A percentile compares a stretch with the other conserved stretches of the same genome.
Conservation (phyloP, 208 protist species). For the Jaenimonas drosophilae region DNA sequence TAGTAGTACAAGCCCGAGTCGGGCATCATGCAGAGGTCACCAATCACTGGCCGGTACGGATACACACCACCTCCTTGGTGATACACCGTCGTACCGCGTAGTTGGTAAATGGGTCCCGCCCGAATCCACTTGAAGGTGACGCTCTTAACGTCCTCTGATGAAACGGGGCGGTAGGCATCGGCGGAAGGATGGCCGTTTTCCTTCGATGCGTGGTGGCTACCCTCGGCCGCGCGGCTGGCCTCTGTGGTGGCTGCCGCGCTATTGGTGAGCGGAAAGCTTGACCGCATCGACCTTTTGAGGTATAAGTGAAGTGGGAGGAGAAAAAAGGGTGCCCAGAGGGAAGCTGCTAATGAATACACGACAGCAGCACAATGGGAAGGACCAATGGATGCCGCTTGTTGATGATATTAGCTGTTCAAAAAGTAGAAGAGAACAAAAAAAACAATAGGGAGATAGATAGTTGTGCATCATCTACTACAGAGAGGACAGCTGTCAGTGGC, state of each 20-base stretch:
- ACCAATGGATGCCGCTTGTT: background rate
- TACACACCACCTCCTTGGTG: slow-evolving; percentile 45
- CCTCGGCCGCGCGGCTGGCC: background rate
- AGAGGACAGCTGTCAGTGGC: too few relatives aligned
- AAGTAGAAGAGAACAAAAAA: background rate
- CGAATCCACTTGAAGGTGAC: slow-evolving; percentile 59
- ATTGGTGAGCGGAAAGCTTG: background rate
- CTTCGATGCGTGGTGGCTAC: background rate
- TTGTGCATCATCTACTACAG: background rate
- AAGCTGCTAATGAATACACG: too few relatives aligned
- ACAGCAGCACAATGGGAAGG: background rate
- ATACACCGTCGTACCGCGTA: slow-evolving; percentile 25
- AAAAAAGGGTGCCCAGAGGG: too few relatives aligned
- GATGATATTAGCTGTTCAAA: background rate
- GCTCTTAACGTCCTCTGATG: slow-evolving; percentile 14
- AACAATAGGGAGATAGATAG: background rate
- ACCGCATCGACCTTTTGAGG: background rate
- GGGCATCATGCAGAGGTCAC: slow-evolving; percentile 37
- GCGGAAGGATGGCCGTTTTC: background rate
- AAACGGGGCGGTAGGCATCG: slow-evolving; percentile 23
- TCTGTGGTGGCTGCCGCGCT: too few relatives aligned
- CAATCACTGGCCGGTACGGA: slow-evolving; percentile 56
- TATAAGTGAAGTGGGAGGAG: slow-evolving; percentile 1
- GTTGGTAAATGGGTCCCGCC: slow-evolving; percentile 33
- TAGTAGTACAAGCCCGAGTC: slow-evolving; percentile 72